phyloP scores from a whole-genome alignment of 805 yeast species.

The Jamesozyma lodderae region DNA sequence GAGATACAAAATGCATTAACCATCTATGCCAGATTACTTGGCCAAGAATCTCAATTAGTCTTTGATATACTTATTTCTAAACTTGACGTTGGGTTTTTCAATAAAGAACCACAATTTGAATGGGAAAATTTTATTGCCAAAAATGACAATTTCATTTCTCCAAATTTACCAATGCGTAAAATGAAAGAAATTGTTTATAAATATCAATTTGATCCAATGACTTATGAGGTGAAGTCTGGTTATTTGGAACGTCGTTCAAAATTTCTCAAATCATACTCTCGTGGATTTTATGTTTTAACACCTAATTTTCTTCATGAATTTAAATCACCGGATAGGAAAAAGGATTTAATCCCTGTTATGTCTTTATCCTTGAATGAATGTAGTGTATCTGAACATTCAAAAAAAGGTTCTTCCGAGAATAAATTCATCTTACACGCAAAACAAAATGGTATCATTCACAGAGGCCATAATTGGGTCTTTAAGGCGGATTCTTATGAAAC shows the following conservation, averaged over 20 bases:
- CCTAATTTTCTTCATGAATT: constrained; percentile 86
- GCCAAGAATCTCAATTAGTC: constrained; percentile 64
- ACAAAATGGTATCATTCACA: constrained; percentile 61
- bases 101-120: constrained; percentile 72
- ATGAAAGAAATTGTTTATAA: constrained; percentile 55
- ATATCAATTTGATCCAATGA: constrained; percentile 59
- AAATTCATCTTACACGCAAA: constrained; percentile 77
- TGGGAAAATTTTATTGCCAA: constrained; percentile 78
- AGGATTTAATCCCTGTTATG: constrained; percentile 75
- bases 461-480: constrained; percentile 92
- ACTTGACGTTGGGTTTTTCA: constrained; percentile 58
- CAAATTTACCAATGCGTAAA: constrained; percentile 51
- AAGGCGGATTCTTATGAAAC: constrained; percentile 72
- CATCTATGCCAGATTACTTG: constrained; percentile 59
- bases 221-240: constrained; percentile 65
- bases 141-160: constrained; percentile 63
- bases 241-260: constrained; percentile 83
- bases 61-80: constrained; percentile 57
- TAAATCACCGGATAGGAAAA: constrained; percentile 71
- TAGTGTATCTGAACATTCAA: constrained; percentile 72
- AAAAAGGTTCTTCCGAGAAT: constrained; percentile 46
- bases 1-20: constrained; percentile 80
- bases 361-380: constrained; percentile 74
- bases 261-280: constrained; percentile 80
- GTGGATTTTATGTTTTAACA: constrained; percentile 86